Evolutionary conservation across 257 asterid species (phyloP), one percentile per base, ranked within the genome.

Genomic region (Solanum chilense): DNA sequence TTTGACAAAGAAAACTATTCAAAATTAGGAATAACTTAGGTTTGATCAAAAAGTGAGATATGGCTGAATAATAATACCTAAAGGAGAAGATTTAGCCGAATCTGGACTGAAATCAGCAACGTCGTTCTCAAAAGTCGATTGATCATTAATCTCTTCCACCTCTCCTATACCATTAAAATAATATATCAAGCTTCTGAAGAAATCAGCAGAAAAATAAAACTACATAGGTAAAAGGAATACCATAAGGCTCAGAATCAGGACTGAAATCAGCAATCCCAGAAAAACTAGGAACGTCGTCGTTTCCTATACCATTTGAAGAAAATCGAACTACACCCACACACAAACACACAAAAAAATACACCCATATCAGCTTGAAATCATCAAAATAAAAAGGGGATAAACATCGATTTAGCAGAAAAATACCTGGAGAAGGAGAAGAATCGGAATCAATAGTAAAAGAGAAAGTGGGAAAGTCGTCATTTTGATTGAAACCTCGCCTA

Each of bases 371-470:
- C 73, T 41, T 29, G n/a, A 35, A 33, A 83, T 7, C 39, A 7
- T 33, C 44, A 29, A 33, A 71, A 71, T 31, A 15, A 0, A 10
- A 42, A 76, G 20, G 27, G 25, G 5, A 3, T 7, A 56, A 56
- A 7, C 64, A 4, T 45, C 2, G 66, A 27, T 0, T 47, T 16
- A 31, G 25, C 25, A 45, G 68, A 80, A 47, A 80, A 80, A 12
- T 76, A 87, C 71, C 70, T 31, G 87, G 3, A 87, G 31, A n/a
- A 89, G 87, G 88, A 83, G 90, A 91, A 39, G 89, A 85, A 83
- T 92, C 90, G 33, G 93, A 88, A 70, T 78, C 94, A 20, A 90
- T 87, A 75, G 88, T 91, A 39, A 92, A 90, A 12, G 90, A 87
- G 13, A 71, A 85, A 44, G 87, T 69, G 77, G 95, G 94, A 84